Percentiles rank a stretch among this genome's conserved stretches.
Evolutionary conservation across 495 filamentous ascomycete species (phyloP).

Genomic region (Lasiosphaeria ovina): DNA sequence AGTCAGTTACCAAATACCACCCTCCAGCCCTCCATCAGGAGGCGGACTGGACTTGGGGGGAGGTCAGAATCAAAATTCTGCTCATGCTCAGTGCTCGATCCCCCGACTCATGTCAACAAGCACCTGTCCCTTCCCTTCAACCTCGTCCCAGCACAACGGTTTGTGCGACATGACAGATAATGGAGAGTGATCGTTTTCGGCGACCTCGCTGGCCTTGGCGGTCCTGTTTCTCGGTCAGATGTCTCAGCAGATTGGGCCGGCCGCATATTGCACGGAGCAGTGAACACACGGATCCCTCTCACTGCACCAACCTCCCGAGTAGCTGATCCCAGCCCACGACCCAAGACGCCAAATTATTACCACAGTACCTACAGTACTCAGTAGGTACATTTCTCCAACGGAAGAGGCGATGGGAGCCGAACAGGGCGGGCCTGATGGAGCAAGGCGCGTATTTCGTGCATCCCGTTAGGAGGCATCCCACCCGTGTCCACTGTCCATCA

Average conservation of each 20-base stretch:
- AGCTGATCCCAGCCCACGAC: background rate
- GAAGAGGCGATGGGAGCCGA: background rate
- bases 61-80: no score
- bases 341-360: background rate
- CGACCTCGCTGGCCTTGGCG: conserved; percentile 1
- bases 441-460: background rate
- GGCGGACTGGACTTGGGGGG: no score
- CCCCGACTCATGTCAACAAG: background rate
- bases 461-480: background rate
- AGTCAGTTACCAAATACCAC: no score
- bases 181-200: background rate
- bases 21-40: background rate
- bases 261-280: background rate
- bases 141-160: background rate
- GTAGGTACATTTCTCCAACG: background rate
- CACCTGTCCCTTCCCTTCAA: background rate
- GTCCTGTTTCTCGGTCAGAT: background rate
- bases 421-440: background rate
- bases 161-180: background rate
- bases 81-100: no score
- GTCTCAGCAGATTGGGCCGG: background rate
- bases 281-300: background rate
- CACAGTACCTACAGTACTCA: no score
- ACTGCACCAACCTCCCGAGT: background rate
- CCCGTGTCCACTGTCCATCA: no score